Base-by-base conservation (phyloP, 1,284 basidiomycete species). In the Pseudozyma hubeiensis region DNA sequence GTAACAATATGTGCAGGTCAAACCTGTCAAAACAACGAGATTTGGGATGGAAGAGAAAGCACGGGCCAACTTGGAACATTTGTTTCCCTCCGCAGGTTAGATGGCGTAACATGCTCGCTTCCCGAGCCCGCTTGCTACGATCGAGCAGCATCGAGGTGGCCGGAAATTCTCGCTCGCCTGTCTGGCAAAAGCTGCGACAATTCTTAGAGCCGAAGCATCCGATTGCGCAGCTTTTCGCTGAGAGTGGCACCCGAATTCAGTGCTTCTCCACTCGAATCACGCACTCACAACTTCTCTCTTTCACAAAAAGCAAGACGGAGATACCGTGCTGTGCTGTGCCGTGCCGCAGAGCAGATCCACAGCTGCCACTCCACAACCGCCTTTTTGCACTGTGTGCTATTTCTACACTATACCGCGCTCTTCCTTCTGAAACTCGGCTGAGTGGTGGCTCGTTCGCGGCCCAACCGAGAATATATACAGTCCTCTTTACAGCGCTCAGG, bases 391-490 rank as follows among this genome's bases (percentile, higher is more conserved):
- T 4, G 24, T 4, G 24, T 24, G 24, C 24, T 2, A 24, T 24
- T 24, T 24, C 24, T 24, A 24, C 24, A 24, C 24, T 24, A 24
- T 24, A 24, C 24, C 24, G 24, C 24, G 24, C 24, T 24, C 24
- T 24, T 24, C 24, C 24, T 24, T 24, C 24, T 24, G 24, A 24
- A 24, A 24, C 24, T 24, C 24, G 24, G 6, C 37, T 30, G 1
- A 17, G 10, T 29, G 39, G 40, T 60, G 58, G 64, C 58, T 59
- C 65, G 60, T 68, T 59, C 60, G 55, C 59, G 11, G 41, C 55
- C 17, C 10, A 24, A 49, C 37, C 19, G 11, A 13, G 1, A 44
- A 60, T 67, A 67, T 67, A 67, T 53, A 54, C 31, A 45, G 10
- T n/a, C 37, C 0, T 16, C 13, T 37, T 33, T 39, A 7, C 34